Evolutionary conservation across 179 eudicot genomes (phyloP), one percentile per base, ranked within the genome.

Genomic region (Beta macrorhiza): DNA sequence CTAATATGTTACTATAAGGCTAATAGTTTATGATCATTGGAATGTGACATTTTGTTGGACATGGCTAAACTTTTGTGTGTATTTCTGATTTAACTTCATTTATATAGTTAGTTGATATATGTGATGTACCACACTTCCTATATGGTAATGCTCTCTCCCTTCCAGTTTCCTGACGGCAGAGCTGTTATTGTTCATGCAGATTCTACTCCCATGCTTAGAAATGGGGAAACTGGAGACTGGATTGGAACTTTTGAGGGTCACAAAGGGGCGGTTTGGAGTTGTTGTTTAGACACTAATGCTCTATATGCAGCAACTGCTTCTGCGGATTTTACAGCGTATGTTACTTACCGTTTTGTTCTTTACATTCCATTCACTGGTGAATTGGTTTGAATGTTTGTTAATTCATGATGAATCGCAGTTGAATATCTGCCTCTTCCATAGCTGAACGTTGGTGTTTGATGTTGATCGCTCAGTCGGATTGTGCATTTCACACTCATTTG

Each of bases 191-290:
- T 52, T 62, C 16, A 20, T 83, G 77, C 80, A 92, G 98, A 93
- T 87, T 95, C 98, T 52, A 93, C 83, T 72, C 99, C 98, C 7
- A 95, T 95, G 98, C 90, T 95, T 73, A 91, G 99, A 88, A 95
- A 95, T 87, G 99, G 99, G 70, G 98, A 95, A 85, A 93, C 99
- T 74, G 99, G 99, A 79, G 99, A 95, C 78, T 95, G 99, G 99
- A 90, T 95, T 86, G 99, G 98, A 78, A 95, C 99, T 42, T 93
- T 95, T 86, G 89, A 90, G 86, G 99, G 99, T 44, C 99, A 96
- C 83, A 96, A 96, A 86, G 99, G 99, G 81, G 99, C 99, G 61
- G 99, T 96, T 0, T 96, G 99, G 99, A 92, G 97, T 84, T 91
- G 97, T 83, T 96, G 98, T 83, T 86, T 96, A 82, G 98, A 96